Evolutionary conservation across 1,139 yeast species (phyloP).

Genomic region (Lodderomyces elongisporus): DNA sequence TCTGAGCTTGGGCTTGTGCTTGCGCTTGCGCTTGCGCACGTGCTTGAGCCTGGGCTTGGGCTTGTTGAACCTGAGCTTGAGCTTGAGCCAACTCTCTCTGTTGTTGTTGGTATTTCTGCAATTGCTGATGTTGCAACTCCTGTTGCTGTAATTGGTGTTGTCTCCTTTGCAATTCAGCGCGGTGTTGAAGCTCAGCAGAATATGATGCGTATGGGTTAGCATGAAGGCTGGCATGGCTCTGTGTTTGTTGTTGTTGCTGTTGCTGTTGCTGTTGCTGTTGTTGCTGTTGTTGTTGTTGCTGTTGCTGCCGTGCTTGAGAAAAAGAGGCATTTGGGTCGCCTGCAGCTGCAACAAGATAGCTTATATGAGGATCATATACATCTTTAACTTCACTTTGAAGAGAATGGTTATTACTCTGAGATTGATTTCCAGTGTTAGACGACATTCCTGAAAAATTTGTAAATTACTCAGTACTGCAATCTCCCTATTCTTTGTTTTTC

Average conservation of each 20-base stretch:
- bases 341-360: slow-evolving; percentile 5
- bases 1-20: slow-evolving; percentile 9
- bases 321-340: slow-evolving; percentile 3
- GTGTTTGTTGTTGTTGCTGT: slow-evolving; percentile 3
- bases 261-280: slow-evolving; percentile 2
- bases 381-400: slow-evolving; percentile 6
- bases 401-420: background rate
- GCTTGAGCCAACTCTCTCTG: slow-evolving; percentile 13
- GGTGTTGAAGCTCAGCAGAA: slow-evolving; percentile 20
- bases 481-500: no score
- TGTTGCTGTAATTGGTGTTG: slow-evolving; percentile 28
- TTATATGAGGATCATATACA: slow-evolving; percentile 11
- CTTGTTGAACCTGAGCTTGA: slow-evolving; percentile 14
- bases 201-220: slow-evolving; percentile 15
- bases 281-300: slow-evolving; percentile 4
- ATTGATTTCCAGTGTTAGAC: background rate
- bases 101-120: slow-evolving; percentile 18
- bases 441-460: background rate
- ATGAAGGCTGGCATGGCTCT: slow-evolving; percentile 23
- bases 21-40: slow-evolving; percentile 14
- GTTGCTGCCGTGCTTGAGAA: slow-evolving; percentile 1
- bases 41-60: slow-evolving; percentile 13
- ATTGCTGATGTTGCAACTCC: slow-evolving; percentile 18
- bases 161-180: slow-evolving; percentile 22
- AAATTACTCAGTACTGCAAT: no score